phyloP scores from a whole-genome alignment of 2,329 filamentous ascomycete genomes.

The Stachybotrys chartarum region DNA sequence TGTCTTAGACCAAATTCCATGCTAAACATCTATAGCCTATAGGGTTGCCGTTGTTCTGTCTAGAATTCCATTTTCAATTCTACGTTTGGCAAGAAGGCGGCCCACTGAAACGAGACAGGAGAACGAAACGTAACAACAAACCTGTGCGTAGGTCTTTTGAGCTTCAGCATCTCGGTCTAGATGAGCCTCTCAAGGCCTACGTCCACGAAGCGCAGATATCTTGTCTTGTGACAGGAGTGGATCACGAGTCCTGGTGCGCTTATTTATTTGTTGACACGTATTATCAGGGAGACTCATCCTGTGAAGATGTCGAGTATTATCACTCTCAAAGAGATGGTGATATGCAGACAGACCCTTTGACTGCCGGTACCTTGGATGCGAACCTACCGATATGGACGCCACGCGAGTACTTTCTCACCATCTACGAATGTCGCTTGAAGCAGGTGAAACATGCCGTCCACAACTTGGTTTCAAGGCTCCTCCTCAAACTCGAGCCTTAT shows the following conservation, averaged over 20 bases:
- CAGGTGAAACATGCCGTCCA: conserved; percentile 2
- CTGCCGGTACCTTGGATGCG: background rate
- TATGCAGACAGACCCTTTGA: background rate
- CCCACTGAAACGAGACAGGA: background rate
- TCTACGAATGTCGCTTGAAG: conserved; percentile 1
- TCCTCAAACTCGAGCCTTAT: background rate
- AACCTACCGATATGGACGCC: background rate
- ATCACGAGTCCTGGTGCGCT: conserved; percentile 1
- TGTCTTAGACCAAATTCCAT: background rate
- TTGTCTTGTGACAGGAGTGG: conserved; percentile 2
- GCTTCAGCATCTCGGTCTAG: background rate
- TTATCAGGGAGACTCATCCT: conserved; percentile 1
- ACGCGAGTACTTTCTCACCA: conserved; percentile 1
- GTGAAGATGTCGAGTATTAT: background rate
- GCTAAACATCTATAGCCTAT: background rate
- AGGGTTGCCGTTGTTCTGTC: background rate
- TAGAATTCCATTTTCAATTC: conserved; percentile 2
- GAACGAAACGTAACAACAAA: conserved; percentile 1
- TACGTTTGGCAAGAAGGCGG: conserved; percentile 1
- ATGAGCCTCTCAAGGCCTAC: background rate
- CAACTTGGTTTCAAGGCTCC: conserved; percentile 1
- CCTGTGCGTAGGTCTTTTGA: background rate
- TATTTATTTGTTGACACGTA: conserved; percentile 2
- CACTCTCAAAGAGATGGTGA: background rate
- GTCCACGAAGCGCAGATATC: conserved; percentile 3